phyloP scores from a whole-genome alignment of 1,139 yeast species.

The Magnusiomyces tetraspermus region DNA sequence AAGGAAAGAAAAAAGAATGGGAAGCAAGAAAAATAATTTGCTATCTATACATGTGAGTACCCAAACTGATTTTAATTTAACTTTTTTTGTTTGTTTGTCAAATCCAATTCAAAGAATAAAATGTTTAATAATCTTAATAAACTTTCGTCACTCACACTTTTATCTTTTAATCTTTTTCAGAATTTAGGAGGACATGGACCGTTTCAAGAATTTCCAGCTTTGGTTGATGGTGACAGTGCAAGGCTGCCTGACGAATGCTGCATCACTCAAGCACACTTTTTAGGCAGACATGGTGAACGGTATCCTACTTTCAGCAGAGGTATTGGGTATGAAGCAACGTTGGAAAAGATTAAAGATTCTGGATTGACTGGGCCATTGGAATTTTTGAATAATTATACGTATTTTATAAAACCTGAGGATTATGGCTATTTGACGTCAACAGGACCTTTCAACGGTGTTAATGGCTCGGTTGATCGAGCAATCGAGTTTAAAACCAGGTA shows the following conservation, averaged over 20 bases:
- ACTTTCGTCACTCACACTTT: neutral
- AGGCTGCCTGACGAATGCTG: constrained; percentile 10
- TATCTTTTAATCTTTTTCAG: constrained; percentile 9
- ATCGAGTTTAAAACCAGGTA: constrained; percentile 10
- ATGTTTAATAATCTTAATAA: no score
- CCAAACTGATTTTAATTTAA: no score
- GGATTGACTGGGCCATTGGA: constrained; percentile 14
- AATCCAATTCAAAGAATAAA: no score
- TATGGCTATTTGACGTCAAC: constrained; percentile 16
- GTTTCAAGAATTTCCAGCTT: constrained; percentile 33
- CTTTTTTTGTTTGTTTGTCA: no score
- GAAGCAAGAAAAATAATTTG: no score
- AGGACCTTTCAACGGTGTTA: constrained; percentile 17
- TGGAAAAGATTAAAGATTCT: constrained; percentile 11
- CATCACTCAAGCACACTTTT: constrained; percentile 17
- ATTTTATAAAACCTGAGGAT: constrained; percentile 8
- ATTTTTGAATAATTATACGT: constrained; percentile 14
- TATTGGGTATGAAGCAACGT: constrained; percentile 5
- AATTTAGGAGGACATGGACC: constrained; percentile 16
- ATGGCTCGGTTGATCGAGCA: constrained; percentile 13
- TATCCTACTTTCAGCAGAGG: constrained; percentile 14
- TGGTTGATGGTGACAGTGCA: constrained; percentile 25
- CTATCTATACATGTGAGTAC: no score
- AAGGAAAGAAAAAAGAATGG: neutral
- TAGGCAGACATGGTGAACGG: constrained; percentile 19